Evolutionary conservation across 768 basidiomycete genomes (phyloP).

Genomic region (Psilocybe cyanescens): DNA sequence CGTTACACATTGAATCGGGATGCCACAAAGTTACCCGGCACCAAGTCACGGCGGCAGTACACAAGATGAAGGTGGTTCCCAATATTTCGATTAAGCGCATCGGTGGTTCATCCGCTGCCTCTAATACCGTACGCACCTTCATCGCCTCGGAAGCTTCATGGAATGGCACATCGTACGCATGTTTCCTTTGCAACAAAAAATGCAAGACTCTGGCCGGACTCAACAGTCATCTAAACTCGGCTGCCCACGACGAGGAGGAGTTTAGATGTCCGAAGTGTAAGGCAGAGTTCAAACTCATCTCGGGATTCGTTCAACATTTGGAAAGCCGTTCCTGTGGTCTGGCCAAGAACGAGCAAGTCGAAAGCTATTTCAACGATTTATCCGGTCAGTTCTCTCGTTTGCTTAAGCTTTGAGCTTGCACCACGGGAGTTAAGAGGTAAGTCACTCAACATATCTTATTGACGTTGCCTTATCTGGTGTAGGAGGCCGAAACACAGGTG

Average conservation of each 20-base stretch:
- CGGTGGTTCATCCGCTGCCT: conserved; percentile 18
- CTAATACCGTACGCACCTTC: conserved; percentile 23
- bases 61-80: conserved; percentile 33
- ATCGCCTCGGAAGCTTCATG: conserved; percentile 38
- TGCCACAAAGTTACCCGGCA: conserved; percentile 38
- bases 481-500: conserved; percentile 16
- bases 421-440: conserved; percentile 1
- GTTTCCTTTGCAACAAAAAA: conserved; percentile 40
- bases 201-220: conserved; percentile 34
- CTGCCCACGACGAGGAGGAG: conserved; percentile 40
- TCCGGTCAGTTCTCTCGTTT: conserved; percentile 29
- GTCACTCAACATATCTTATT: neutral
- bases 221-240: conserved; percentile 40
- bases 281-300: conserved; percentile 37
- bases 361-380: conserved; percentile 29
- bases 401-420: conserved; percentile 7
- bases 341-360: conserved; percentile 32
- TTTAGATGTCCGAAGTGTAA: conserved; percentile 49
- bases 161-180: conserved; percentile 44
- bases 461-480: conserved; percentile 5
- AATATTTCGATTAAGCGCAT: conserved; percentile 38
- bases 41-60: conserved; percentile 39
- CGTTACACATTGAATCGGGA: conserved; percentile 44
- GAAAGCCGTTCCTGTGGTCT: conserved; percentile 44
- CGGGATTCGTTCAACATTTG: conserved; percentile 46